Base-by-base conservation (phyloP, 805 yeast genomes). In the Saturnispora zaruensis region DNA sequence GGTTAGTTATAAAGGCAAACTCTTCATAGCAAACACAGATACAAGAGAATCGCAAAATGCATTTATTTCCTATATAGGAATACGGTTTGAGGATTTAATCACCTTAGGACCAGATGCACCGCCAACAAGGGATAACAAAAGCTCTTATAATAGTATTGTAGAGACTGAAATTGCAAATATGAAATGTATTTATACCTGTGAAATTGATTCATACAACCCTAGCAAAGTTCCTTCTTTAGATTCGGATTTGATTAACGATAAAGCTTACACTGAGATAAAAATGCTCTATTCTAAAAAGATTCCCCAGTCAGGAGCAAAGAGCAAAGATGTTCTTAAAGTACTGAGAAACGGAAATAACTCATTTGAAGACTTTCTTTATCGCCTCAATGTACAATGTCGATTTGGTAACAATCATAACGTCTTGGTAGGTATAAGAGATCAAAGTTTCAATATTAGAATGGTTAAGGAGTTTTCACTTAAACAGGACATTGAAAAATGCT, bases 51-150 rank as follows among this genome's bases (percentile, higher is more conserved):
- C 44, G 2, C 53, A 51, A 40, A 36, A 54, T 43, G 14, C n/a
- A 1, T 37, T 36, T 28, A 54, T 52, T 51, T 52, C 50, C 9
- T 56, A 53, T 38, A 51, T 52, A 7, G 59, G 59, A 13, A 56
- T 56, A n/a, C 25, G 58, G 30, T 56, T 56, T 50, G 59, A 56
- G 42, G 57, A 56, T 48, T 38, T 56, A 20, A 25, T 56, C 5
- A 53, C 45, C 4, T 25, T 41, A 24, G 59, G 57, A 6, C 20
- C 37, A 13, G 14, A 36, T 6, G 37, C 34, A 14, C 26, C 41
- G 16, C 46, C 45, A n/a, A 55, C 59, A 2, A 57, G n/a, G 5
- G 37, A 53, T 30, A 56, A 56, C 36, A 28, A 26, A 8, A 26
- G 33, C 4, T 37, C 52, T 40, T 55, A 44, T 32, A 26, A 56